Evolutionary conservation across 441 rosid species (phyloP), one percentile per base, ranked within the genome.

Genomic region (Populus hybrid): DNA sequence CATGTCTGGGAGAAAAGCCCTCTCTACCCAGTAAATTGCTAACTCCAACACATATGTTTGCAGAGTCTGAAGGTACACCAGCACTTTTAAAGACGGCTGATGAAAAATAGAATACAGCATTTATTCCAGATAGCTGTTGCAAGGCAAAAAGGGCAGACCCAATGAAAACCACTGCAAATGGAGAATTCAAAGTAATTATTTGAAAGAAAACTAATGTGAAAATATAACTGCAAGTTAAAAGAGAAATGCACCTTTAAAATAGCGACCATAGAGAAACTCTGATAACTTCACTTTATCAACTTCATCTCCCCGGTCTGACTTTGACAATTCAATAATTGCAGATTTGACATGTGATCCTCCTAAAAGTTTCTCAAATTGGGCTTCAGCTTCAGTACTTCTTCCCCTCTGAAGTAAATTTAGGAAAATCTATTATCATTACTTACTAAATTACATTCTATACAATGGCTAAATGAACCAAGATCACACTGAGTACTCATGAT

Each of bases 101-200:
- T 72, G 99, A 93, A 88, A 94, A 94, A 88, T 89, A 93, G 83
- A 93, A 93, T 71, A 91, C 87, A 78, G 95, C 95, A 82, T 91
- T 90, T 90, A 95, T 95, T 79, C 99, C 99, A 82, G 99, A 94
- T 80, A 95, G 93, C 90, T 95, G 98, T 91, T 95, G 99, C 84
- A 95, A 91, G 88, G 93, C 97, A 92, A 91, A 95, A 82, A 95
- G 99, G 85, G 92, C 85, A 84, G 97, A 91, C 76, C 99, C 99
- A 91, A 93, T 91, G 88, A 87, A 94, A 90, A 94, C 93, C 87
- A 94, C 98, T 94, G 98, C 97, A 91, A 88, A 91, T 85, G 84
- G 84, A 90, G 79, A 73, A 23, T 74, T 76, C 74, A 75, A 31
- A 20, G 68, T 67, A 79, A 76, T 82, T 56, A 53, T 77, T 28